A percentile compares a stretch with the other conserved stretches of the same genome.
phyloP scores from a whole-genome alignment of 768 basidiomycete species.

The Mrakia hoshinonis region DNA sequence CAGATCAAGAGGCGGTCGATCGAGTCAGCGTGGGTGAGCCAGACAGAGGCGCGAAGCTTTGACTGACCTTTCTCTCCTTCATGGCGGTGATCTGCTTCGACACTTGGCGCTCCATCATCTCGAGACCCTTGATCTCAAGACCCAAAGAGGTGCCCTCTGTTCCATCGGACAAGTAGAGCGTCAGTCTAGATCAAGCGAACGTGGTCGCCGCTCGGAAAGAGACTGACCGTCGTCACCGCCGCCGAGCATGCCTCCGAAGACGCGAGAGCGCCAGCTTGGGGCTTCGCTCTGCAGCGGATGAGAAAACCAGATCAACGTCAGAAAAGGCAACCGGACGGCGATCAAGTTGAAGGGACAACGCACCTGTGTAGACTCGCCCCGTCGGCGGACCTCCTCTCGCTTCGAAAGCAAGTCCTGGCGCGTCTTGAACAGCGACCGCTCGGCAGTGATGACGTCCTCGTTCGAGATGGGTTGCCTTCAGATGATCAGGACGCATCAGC shows the following conservation, averaged over 20 bases:
- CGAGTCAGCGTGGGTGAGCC: not conserved
- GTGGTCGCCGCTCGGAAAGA: not conserved
- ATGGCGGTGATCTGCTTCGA: conserved; percentile 13
- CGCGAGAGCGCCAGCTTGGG: not conserved
- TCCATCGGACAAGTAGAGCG: not conserved
- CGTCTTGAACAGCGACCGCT: conserved; percentile 21
- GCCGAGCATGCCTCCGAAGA: not conserved
- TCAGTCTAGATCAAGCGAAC: not conserved
- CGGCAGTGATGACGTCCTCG: conserved; percentile 20
- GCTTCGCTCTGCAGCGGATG: not conserved
- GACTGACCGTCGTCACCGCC: conserved; percentile 12
- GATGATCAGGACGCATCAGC: too few relatives aligned
- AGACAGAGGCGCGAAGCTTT: not conserved
- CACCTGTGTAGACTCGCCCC: not conserved
- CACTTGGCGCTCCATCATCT: conserved; percentile 17
- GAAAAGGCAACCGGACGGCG: not conserved
- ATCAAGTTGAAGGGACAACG: too few relatives aligned
- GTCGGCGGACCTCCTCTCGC: conserved; percentile 16
- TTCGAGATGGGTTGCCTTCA: conserved; percentile 22
- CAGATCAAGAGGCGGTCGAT: not conserved
- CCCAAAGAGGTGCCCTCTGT: not conserved
- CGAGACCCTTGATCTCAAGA: conserved; percentile 14
- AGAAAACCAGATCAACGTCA: not conserved
- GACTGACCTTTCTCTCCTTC: conserved; percentile 17
- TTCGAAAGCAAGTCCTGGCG: conserved; percentile 18